Evolutionary conservation across 106 monocot genomes (phyloP), one percentile per base, ranked within the genome.

Genomic region (Acorus gramineus): DNA sequence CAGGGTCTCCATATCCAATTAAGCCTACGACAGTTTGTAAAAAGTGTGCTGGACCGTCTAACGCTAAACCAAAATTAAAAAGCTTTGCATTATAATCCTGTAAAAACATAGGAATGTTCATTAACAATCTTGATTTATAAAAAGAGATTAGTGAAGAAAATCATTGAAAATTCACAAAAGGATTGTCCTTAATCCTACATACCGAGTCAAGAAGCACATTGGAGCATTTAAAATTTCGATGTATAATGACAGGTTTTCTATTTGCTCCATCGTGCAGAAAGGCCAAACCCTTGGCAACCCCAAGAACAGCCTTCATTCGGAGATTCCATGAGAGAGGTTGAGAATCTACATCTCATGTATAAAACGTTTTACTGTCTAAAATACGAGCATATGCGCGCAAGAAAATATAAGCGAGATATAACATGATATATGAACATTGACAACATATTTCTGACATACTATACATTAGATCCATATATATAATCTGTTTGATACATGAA

Each of bases 281-380:
- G 13, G 95, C 90, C 3, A 95, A 87, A 62, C 90, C 95, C 73
- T 68, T 85, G 9, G 95, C 95, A 52, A 90, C 86, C 61, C 90
- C 86, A 7, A 87, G 84, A 14, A 87, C 95, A 69, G 90, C 75
- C 59, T 78, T 82, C 87, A 95, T 80, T 28, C 90, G 78, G 4
- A 93, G 74, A 50, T 84, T 86, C 93, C 93, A 93, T n/a, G 93
- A 86, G 4, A 93, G 83, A 49, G 93, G 93, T 68, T 93, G 93
- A 66, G 84, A 81, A 59, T 81, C 68, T 14, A 89, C 89, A 6
- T 83, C 81, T 74, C 93, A 89, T 93, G 62, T 78, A 73, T 67
- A 4, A 28, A 28, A 28, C 28, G 28, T 28, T 28, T 28, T 28
- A 28, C 28, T 28, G 28, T 28, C 28, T 28, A 28, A 28, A 28